Percentiles rank a stretch among this genome's conserved stretches.
Evolutionary conservation across 2,329 filamentous ascomycete species (phyloP).

Genomic region (Mariannaea elegans): DNA sequence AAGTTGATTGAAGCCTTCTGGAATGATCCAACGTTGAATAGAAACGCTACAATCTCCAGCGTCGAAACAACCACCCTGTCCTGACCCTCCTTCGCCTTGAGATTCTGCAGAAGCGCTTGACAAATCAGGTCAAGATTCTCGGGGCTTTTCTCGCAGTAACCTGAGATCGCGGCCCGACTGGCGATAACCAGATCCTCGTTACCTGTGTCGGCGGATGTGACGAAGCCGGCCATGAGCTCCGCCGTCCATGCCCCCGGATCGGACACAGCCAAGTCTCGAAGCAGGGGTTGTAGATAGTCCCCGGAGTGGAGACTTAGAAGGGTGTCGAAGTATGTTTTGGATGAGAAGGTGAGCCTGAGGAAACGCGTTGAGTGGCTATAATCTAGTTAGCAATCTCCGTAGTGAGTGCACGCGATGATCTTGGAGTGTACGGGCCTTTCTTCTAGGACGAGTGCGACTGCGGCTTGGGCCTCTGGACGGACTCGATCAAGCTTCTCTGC

Average conservation of each 20-base stretch:
- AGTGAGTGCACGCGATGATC: neutral
- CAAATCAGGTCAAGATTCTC: conserved; percentile 56
- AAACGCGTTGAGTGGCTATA: conserved; percentile 49
- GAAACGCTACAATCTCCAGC: conserved; percentile 79
- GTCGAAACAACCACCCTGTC: conserved; percentile 80
- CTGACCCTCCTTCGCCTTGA: conserved; percentile 62
- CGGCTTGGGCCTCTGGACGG: conserved; percentile 70
- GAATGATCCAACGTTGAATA: conserved; percentile 71
- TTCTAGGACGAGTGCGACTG: conserved; percentile 56
- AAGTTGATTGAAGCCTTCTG: conserved; percentile 53
- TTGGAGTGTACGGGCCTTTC: conserved; percentile 51
- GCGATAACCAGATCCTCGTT: conserved; percentile 78
- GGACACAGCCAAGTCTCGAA: conserved; percentile 46
- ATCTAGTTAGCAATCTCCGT: conserved; percentile 32
- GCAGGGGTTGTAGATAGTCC: conserved; percentile 47
- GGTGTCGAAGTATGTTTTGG: conserved; percentile 64
- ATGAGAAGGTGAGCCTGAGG: conserved; percentile 61
- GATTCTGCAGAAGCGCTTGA: conserved; percentile 61
- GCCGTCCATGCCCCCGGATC: conserved; percentile 54
- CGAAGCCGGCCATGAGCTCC: conserved; percentile 70
- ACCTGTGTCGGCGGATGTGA: conserved; percentile 79
- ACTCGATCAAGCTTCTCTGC: conserved; percentile 93
- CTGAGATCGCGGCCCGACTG: conserved; percentile 70
- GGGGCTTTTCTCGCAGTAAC: conserved; percentile 57
- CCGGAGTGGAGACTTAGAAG: conserved; percentile 59